These are phyloP conservation scores for Naematelia aurantialba DNA, from an alignment of 768 basidiomycete genomes.

Conservation along the genomic window DNA sequence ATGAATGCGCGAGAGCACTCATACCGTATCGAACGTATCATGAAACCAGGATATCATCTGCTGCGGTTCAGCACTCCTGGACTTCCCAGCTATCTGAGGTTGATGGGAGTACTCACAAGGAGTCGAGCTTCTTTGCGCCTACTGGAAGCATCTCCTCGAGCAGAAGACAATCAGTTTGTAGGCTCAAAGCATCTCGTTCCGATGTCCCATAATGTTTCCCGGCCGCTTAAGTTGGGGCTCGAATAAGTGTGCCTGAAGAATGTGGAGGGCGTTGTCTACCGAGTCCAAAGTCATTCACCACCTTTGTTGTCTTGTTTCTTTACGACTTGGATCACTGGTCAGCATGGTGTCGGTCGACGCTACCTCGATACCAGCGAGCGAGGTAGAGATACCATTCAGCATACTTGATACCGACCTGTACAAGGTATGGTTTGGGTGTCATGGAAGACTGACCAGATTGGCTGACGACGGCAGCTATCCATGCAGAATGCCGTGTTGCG, in stretches of 20 bases:
- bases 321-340: background rate
- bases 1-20: background rate
- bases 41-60: background rate
- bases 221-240: background rate
- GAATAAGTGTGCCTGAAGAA: background rate
- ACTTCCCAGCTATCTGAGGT: background rate
- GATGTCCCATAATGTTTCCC: background rate
- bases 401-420: constrained; percentile 91
- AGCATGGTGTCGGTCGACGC: constrained; percentile 3
- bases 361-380: constrained; percentile 14
- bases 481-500: constrained; percentile 90
- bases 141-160: background rate
- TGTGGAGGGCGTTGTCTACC: no score
- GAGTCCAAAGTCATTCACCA: no score
- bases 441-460: no score
- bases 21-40: background rate
- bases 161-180: background rate
- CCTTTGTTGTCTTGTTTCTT: no score
- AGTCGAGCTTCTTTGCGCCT: background rate
- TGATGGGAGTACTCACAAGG: background rate
- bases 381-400: constrained; percentile 54
- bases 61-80: background rate
- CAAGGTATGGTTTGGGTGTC: constrained; percentile 59
- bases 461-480: constrained; percentile 64
- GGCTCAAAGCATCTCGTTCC: background rate